Base-by-base conservation (phyloP, 352 stramenopile species). In the Globisporangium acanthophoron region DNA sequence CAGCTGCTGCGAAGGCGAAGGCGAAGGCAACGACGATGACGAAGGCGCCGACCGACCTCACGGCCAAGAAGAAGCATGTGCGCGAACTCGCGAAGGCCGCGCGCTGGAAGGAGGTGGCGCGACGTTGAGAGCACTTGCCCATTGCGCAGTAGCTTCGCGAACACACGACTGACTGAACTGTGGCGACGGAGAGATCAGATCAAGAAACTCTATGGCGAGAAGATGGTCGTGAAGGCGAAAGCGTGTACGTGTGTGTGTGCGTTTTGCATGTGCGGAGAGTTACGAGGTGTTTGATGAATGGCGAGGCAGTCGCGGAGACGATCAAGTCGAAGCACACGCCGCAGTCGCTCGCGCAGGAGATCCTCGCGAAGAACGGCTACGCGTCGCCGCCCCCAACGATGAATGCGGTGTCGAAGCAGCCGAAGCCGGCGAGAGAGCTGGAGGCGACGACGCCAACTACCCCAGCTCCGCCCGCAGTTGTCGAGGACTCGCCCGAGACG, bases 61-160 rank as follows among this genome's bases (percentile, higher is more conserved):
- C 74, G 33, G 62, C 58, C 31, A 94, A 94, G 69, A 91, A 91
- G 61, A 77, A 81, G 54, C 78, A 92, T 48, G 80, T 91, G 58
- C 82, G 76, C 27, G 77, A 90, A 40, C 54, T 92, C 43, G 78
- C 79, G 21, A 85, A 82, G 50, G 48, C 39, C 18, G 55, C 65
- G 12, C 56, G 70, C 1, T 90, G 76, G 79, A 54, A 67, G 5
- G 69, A 89, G 78, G 82, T 90, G 52, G 20, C 3, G 47, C 11
- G 4, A 16, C 15, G 48, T 18, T 45, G 45, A 2, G 21, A 7
- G 8, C 13, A 13, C 6, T 7, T 52, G 21, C 12, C 21, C 18
- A 7, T 45, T 45, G 40, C 13, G 12, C 40, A 6, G 16, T 5
- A 45, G 13, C 8, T 5, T 15, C 1, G 13, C 40, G 13, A 41